These are phyloP conservation scores for Alternaria infectoria DNA, from an alignment of 2,329 filamentous ascomycete species.

Conservation along the genomic window DNA sequence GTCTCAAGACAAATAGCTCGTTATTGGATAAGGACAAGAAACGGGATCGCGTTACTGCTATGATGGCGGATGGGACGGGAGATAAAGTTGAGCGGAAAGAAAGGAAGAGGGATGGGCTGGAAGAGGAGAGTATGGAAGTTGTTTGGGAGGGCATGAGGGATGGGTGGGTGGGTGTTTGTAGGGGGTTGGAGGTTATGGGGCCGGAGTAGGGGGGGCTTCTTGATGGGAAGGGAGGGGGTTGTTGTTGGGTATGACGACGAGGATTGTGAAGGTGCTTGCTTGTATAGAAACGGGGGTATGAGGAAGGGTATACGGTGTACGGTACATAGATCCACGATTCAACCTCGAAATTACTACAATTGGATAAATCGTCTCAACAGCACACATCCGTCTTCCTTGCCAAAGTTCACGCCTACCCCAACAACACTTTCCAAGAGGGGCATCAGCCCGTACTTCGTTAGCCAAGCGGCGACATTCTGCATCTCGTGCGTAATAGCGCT, in stretches of 20 bases:
- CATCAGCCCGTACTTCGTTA: background rate
- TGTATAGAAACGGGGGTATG: background rate
- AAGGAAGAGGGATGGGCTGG: constrained; percentile 37
- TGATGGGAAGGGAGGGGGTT: background rate
- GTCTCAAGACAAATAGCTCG: constrained; percentile 31
- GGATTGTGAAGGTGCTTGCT: background rate
- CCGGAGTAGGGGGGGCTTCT: constrained; percentile 8
- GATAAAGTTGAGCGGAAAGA: constrained; percentile 38
- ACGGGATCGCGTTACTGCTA: constrained; percentile 14
- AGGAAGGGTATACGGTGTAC: background rate
- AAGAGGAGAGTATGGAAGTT: constrained; percentile 36
- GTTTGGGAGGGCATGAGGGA: constrained; percentile 42
- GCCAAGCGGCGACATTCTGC: background rate
- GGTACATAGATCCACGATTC: background rate
- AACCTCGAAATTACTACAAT: background rate
- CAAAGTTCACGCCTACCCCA: too few relatives aligned
- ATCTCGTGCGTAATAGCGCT: background rate
- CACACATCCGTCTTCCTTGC: background rate
- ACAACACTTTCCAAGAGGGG: too few relatives aligned
- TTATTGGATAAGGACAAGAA: constrained; percentile 18
- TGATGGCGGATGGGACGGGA: constrained; percentile 33
- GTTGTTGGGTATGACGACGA: background rate
- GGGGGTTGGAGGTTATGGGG: constrained; percentile 44
- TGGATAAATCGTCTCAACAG: background rate
- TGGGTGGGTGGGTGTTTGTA: constrained; percentile 42